Evolutionary conservation across 2,329 filamentous ascomycete genomes (phyloP), one percentile per base, ranked within the genome.

Genomic region (Aspergillus piperis): DNA sequence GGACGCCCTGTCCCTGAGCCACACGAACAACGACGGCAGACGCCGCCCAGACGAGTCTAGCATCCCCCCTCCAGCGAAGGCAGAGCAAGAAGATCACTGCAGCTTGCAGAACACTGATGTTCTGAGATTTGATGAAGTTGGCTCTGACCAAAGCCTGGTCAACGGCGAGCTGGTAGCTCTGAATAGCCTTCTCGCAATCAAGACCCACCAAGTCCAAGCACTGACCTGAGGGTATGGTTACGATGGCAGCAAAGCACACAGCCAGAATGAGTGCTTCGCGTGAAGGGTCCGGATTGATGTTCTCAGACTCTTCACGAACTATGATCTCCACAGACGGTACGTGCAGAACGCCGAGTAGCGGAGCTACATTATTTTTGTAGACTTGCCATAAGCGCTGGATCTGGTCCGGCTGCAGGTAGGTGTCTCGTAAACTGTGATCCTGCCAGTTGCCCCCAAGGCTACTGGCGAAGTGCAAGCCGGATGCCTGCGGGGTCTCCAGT

Each of bases 271-370:
- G 44, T 13, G 57, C 55, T 38, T 65, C 57, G 13, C 50, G 32
- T 1, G 51, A 13, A 8, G 48, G 42, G 5, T 47, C 49, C 8
- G 61, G 51, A 1, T 48, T 44, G 7, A 50, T 2, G 15, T 27
- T 54, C 3, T 48, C 27, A 8, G 47, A 30, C 25, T 42, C 54
- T 4, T 62, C 21, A 7, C 17, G 54, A 3, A 66, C 39, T 8
- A 65, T 48, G 21, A 8, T 11, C 1, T 54, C 54, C 8, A 64
- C 39, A 0, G 66, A 54, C 1, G 57, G 58, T 21, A 36, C 38
- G 19, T 68, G 64, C 2, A 71, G 36, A 6, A 70, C 54, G 10
- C 58, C 49, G 10, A 70, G 64, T 32, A 71, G 17, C 5, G 68
- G 67, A 2, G 64, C 64, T 7, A 70, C 66, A 54, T 66, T 68